Percentiles rank a stretch among this genome's conserved stretches.
These are phyloP conservation scores for Perkinsus olseni DNA, from an alignment of 169 alveolate species.

Conservation along the genomic window DNA sequence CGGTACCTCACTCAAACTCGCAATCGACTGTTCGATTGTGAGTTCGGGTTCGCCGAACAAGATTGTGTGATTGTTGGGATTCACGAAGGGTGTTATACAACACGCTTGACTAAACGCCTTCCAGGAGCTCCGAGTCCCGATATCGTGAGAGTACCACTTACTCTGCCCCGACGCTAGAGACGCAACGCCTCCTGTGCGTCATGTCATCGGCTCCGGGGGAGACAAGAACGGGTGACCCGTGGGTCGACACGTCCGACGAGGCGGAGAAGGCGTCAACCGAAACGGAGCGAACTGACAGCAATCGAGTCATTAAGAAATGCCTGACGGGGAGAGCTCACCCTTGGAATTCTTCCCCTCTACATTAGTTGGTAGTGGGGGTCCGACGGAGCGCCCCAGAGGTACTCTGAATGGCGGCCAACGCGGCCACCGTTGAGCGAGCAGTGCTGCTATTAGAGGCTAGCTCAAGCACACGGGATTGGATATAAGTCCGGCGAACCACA, in stretches of 20 bases:
- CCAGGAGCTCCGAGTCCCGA: too few relatives aligned
- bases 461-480: not conserved
- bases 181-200: not conserved
- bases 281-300: not conserved
- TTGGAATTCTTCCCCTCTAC: not conserved
- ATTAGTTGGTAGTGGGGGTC: not conserved
- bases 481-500: not conserved
- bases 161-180: not conserved
- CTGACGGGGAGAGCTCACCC: not conserved
- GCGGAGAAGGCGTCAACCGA: not conserved
- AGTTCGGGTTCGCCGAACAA: too few relatives aligned
- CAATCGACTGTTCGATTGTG: too few relatives aligned
- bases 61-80: too few relatives aligned
- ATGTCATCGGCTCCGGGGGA: not conserved
- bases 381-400: not conserved
- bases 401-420: not conserved
- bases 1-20: too few relatives aligned
- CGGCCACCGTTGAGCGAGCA: not conserved
- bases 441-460: not conserved
- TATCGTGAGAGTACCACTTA: too few relatives aligned
- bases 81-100: too few relatives aligned
- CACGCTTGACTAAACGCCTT: too few relatives aligned
- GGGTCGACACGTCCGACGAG: not conserved
- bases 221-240: not conserved
- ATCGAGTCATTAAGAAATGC: not conserved